Evolutionary conservation across 2,329 filamentous ascomycete genomes (phyloP), one percentile per base, ranked within the genome.

Genomic region (Colletotrichum abscissum): DNA sequence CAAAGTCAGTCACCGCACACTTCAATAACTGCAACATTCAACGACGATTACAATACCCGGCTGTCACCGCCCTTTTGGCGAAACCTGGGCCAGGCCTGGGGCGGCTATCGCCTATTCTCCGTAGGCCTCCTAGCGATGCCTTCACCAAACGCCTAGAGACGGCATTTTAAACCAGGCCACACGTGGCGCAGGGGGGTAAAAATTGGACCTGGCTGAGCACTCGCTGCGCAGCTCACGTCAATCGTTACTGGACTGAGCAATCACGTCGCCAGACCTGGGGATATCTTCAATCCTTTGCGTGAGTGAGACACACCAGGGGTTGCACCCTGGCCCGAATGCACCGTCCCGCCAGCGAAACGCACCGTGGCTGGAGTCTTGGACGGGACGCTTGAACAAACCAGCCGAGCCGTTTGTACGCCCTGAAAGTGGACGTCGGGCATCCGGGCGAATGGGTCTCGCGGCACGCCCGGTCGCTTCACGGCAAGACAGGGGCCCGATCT

Each of bases 211-310:
- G 26, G 63, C 26, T 33, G 19, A 28, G 42, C 49, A 70, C 28
- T 49, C 30, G 54, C 54, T 28, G 26, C 52, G 28, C 24, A 35
- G 24, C 60, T 26, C 24, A 19, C 54, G 68, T 26, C 42, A 33
- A 67, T 60, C 67, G 42, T 54, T 66, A 5, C 62, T 38, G 33
- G 38, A 66, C 49, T 52, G 52, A 69, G 60, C 67, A 69, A 58
- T 57, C 54, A 57, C 22, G 62, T 26, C 63, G 68, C 63, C 55
- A 59, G 38, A 28, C 30, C 62, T 42, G 16, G 30, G 54, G 16
- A 66, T 42, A 9, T 58, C 49, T 66, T 54, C 58, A 38, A 57
- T 56, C 22, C 60, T 22, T 28, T 35, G 63, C 54, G 42, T 49
- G 42, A 49, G 42, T 49, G 55, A 60, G 35, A 54, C 62, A 30